Base-by-base conservation (phyloP, 805 yeast genomes). In the Candida chauliodis region DNA sequence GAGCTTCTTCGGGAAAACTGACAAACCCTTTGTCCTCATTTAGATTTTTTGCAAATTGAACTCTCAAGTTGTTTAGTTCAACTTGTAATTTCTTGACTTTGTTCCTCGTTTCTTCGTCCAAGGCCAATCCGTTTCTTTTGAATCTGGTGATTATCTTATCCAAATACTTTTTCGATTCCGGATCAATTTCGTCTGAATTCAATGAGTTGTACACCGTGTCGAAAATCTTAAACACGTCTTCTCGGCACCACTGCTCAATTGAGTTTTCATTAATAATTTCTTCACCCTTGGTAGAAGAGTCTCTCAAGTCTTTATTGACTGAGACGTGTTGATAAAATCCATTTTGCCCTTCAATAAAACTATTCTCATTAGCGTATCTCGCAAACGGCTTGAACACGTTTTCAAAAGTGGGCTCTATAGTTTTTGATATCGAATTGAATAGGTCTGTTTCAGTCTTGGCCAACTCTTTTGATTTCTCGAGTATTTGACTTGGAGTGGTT, bases 271-370 rank as follows among this genome's bases (percentile, higher is more conserved):
- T 71, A 30, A 83, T 57, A 42, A 68, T 52, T 52, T 77, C 77
- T 45, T 81, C 84, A 0, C 86, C 81, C 43, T 74, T 63, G 30
- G 72, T 71, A 2, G 90, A 78, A 3, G 88, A 86, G 45, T 83
- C 86, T 51, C 96, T 73, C 22, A 84, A 53, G n/a, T 61, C 77
- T 51, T 79, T 76, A 45, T 73, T 69, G 15, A 78, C 51, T 3
- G 90, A 81, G 8, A 87, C 90, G 48, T 82, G 81, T 57, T 80
- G 87, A 51, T 78, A 81, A 53, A 87, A 86, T 14, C 81, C 66
- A 48, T 84, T 58, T 47, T 73, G 81, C 48, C 72, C 73, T 19
- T 65, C 63, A 5, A 69, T 36, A 4, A 71, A 70, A 8, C 66
- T 58, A 30, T 70, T 65, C 18, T 59, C 60, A 52, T 84, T 79